phyloP scores from a whole-genome alignment of 108 stramenopile species.

The Asterionellopsis glacialis region DNA sequence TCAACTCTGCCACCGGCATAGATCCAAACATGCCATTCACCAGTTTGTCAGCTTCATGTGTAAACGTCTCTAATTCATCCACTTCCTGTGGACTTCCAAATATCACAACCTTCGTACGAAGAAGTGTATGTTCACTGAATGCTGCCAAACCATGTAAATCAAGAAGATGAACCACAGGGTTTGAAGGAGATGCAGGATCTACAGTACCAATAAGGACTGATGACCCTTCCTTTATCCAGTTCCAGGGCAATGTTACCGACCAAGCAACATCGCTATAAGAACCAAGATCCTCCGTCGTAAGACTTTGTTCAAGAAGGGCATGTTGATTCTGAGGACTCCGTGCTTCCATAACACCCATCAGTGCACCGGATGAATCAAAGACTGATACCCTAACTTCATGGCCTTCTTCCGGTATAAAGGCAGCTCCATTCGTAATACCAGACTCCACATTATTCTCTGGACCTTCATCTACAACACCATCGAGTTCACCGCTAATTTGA shows the following conservation, averaged over 20 bases:
- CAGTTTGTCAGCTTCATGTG: background rate
- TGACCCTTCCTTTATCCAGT: conserved; percentile 9
- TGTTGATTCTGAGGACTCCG: background rate
- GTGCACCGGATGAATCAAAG: background rate
- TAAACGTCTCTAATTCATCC: conserved; percentile 2
- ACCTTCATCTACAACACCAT: background rate
- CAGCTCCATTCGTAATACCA: background rate
- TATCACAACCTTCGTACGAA: conserved; percentile 2
- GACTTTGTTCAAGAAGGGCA: conserved; percentile 1
- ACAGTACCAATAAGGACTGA: background rate
- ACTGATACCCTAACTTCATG: background rate
- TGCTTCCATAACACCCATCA: background rate
- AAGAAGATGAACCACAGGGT: background rate
- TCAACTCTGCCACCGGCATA: conserved; percentile 3
- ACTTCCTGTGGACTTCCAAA: conserved; percentile 1
- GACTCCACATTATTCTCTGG: conserved; percentile 3
- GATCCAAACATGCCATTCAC: conserved; percentile 11
- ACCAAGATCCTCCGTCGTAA: background rate
- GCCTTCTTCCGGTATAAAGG: background rate
- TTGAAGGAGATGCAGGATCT: no score
- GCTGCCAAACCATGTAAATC: background rate
- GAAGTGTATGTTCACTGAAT: conserved; percentile 5
- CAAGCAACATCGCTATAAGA: conserved; percentile 8
- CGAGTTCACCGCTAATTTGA: background rate
- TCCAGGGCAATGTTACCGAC: conserved; percentile 2